Evolutionary conservation across 306 rosid genomes (phyloP), one percentile per base, ranked within the genome.

Genomic region (Rosa lucieae): DNA sequence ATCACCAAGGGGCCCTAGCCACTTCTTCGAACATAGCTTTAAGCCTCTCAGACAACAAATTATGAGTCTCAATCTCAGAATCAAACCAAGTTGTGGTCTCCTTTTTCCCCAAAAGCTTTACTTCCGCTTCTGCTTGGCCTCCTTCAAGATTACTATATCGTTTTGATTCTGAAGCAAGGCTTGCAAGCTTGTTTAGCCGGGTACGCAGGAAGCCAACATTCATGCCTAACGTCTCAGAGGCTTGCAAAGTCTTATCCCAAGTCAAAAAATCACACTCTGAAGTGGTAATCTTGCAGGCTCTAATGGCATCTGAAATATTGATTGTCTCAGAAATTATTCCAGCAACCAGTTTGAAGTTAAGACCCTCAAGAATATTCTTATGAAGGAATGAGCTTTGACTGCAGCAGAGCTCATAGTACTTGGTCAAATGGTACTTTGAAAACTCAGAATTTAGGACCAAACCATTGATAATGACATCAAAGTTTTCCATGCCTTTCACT

Each of bases 301-400:
- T 84, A 65, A 92, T 88, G 84, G 85, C 97, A 69, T 89, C 91
- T 4, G 90, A 89, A 62, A 89, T 84, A 55, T 84, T 86, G 58
- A 82, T 74, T 3, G 89, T 87, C 87, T 92, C 91, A 20, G 80
- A 77, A 21, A 92, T 89, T 18, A 87, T 83, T 79, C 92, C 92
- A 37, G 86, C 81, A 10, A 79, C 83, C 12, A 92, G 79, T 73
- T 84, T 85, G 71, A 70, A 81, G 83, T 92, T 89, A 0, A 88
- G 91, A 61, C 87, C 89, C 53, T 59, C 85, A 4, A 92, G 80
- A 56, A 88, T 82, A 70, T 82, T 72, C 35, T 82, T 89, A 53
- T 92, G 97, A 52, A 89, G 94, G 73, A 77, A 88, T 23, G 82
- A 47, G 48, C 76, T 68, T 79, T 89, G 92, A 68, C 92, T 88